Base-by-base conservation (phyloP, 2,329 filamentous ascomycete species). In the Epichloe amarillans region DNA sequence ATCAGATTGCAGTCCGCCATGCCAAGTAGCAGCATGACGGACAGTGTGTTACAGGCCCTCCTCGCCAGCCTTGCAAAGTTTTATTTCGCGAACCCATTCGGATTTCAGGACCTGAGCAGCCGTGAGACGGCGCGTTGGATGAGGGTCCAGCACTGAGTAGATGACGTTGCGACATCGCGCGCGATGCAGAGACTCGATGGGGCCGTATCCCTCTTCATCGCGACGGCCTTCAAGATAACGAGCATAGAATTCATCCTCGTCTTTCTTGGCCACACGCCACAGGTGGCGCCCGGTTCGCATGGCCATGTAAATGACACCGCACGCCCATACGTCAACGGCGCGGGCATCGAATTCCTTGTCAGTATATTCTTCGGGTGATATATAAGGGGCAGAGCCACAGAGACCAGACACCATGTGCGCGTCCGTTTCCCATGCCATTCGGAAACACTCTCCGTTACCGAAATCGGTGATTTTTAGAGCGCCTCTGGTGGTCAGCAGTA, bases 371-470 rank as follows among this genome's bases (percentile, higher is more conserved):
- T 98, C 93, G 0, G 93, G 93, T 1, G 93, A 88, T 58, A 98
- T 98, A 64, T 98, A 98, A 0, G 93, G 93, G 21, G 91, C 93
- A 14, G 90, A 96, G 40, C 93, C 93, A 66, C 93, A 98, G 12
- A 98, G 81, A 42, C 93, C 93, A 40, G 89, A 91, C 3, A 95
- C 95, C 90, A 97, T 96, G 68, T 97, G 93, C 19, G 93, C 86
- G 66, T 97, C 90, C 50, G 89, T 93, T 68, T 98, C 93, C 93
- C 93, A 98, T 2, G 93, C 93, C 91, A 97, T 97, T 51, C 93
- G 85, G 77, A 98, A 98, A 69, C 93, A 98, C 69, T 98, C 93
- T 61, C 93, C 93, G 61, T 98, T 98, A 55, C 93, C 93, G 60
- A 98, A 98, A 66, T 98, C 93, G 30, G 93, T 97, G 57, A 98